Conservation (phyloP, 768 basidiomycete genomes). For the Trametes coccinea region DNA sequence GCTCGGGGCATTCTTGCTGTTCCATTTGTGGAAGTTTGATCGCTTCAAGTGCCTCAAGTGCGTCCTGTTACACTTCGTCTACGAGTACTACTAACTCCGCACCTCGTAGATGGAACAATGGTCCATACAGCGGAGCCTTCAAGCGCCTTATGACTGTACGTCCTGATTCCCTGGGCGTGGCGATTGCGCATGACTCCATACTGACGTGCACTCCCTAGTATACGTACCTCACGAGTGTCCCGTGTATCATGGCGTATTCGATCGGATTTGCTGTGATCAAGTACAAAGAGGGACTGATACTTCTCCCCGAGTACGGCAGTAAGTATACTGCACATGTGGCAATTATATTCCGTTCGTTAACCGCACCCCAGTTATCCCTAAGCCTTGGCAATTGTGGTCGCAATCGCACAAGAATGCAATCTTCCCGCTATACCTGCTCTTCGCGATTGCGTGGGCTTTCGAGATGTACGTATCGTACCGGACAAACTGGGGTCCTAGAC, state of each 20-base stretch:
- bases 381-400: conserved; percentile 62
- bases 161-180: neutral
- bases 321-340: conserved; percentile 30
- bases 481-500: no score
- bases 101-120: conserved; percentile 66
- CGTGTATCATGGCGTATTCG: conserved; percentile 57
- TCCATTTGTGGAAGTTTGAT: conserved; percentile 81
- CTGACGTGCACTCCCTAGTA: conserved; percentile 46
- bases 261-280: conserved; percentile 72
- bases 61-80: conserved; percentile 18
- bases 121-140: conserved; percentile 69
- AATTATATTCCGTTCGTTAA: conserved; percentile 1
- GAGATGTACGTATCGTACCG: conserved; percentile 59
- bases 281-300: conserved; percentile 64
- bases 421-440: conserved; percentile 64
- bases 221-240: conserved; percentile 65
- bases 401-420: conserved; percentile 46
- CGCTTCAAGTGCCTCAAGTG: conserved; percentile 72
- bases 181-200: neutral
- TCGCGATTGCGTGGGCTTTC: conserved; percentile 68
- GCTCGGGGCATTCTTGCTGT: conserved; percentile 64
- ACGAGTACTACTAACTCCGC: neutral
- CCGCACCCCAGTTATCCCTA: conserved; percentile 54
- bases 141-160: conserved; percentile 84
- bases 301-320: conserved; percentile 50